These are phyloP conservation scores for Rhytidhysteron rufulum DNA, from an alignment of 2,329 filamentous ascomycete species.

Conservation along the genomic window DNA sequence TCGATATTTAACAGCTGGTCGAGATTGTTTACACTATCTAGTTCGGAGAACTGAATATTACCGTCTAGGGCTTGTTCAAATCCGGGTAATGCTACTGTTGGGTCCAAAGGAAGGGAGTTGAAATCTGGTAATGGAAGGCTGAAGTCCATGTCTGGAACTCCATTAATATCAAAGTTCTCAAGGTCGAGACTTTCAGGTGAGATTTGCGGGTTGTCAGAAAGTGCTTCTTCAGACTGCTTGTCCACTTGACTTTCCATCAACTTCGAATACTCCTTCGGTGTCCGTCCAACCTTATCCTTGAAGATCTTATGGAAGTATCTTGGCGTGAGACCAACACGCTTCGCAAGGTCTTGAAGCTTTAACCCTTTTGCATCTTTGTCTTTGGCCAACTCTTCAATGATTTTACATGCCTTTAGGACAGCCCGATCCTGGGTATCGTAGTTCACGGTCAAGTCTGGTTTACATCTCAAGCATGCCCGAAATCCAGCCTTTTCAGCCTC, in stretches of 20 bases:
- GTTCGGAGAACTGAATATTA: too few species aligned
- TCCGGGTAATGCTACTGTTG: too few species aligned
- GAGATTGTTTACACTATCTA: too few species aligned
- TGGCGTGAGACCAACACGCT: slow-evolving; percentile 50
- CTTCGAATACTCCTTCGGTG: slow-evolving; percentile 44
- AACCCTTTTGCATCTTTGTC: slow-evolving; percentile 17
- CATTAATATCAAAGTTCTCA: too few species aligned
- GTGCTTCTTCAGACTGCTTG: too few species aligned
- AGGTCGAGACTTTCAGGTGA: too few species aligned
- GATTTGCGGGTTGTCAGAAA: too few species aligned
- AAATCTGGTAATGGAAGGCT: too few species aligned
- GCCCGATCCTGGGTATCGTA: slow-evolving; percentile 44
- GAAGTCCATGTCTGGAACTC: too few species aligned
- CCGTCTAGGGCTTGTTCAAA: too few species aligned
- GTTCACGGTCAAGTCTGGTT: slow-evolving; percentile 37
- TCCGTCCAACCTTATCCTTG: slow-evolving; percentile 52
- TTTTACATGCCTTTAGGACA: slow-evolving; percentile 36
- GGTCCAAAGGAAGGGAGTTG: too few species aligned
- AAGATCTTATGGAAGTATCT: slow-evolving; percentile 59
- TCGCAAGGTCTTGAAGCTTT: slow-evolving; percentile 48
- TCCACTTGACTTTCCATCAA: slow-evolving; percentile 1
- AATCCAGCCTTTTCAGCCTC: slow-evolving; percentile 51
- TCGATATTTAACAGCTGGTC: too few species aligned
- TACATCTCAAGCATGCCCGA: slow-evolving; percentile 57
- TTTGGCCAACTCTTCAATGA: slow-evolving; percentile 22